Percentiles rank a stretch among this genome's conserved stretches.
Evolutionary conservation across 2,329 filamentous ascomycete species (phyloP).

Genomic region (Diaporthe vaccinii): DNA sequence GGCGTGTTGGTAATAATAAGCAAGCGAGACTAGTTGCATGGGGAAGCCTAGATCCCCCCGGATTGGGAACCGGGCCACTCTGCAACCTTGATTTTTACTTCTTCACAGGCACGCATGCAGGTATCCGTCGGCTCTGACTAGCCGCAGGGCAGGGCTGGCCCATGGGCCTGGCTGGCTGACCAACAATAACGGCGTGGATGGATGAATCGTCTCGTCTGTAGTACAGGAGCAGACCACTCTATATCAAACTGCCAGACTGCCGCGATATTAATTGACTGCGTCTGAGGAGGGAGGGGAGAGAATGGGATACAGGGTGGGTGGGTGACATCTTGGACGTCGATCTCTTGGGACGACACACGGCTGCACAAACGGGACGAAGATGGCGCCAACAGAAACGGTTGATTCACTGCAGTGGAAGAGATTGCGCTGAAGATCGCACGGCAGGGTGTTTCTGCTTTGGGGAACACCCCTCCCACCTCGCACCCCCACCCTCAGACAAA

Average conservation of each 20-base stretch:
- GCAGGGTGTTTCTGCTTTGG: no score
- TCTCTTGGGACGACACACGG: slow-evolving; percentile 2
- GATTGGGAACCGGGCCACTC: neutral
- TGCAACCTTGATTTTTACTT: neutral
- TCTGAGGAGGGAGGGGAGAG: neutral
- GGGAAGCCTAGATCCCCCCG: neutral
- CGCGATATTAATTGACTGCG: slow-evolving; percentile 14
- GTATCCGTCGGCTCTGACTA: slow-evolving; percentile 1
- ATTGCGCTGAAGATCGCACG: neutral
- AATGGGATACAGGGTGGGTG: neutral
- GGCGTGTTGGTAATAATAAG: neutral
- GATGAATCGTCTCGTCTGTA: neutral
- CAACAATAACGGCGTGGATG: neutral
- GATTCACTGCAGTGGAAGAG: neutral
- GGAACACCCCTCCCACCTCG: no score
- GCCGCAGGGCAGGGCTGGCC: neutral
- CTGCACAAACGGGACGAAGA: slow-evolving; percentile 11
- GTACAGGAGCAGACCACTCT: neutral
- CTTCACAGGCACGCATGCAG: neutral
- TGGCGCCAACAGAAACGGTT: neutral
- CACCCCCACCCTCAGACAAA: neutral
- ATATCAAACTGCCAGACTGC: slow-evolving; percentile 23
- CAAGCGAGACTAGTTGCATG: neutral
- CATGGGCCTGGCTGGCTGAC: neutral
- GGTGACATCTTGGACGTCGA: slow-evolving; percentile 13